Percentiles rank a stretch among this genome's conserved stretches.
Evolutionary conservation across 306 rosid species (phyloP).

Genomic region (Vicia faba): DNA sequence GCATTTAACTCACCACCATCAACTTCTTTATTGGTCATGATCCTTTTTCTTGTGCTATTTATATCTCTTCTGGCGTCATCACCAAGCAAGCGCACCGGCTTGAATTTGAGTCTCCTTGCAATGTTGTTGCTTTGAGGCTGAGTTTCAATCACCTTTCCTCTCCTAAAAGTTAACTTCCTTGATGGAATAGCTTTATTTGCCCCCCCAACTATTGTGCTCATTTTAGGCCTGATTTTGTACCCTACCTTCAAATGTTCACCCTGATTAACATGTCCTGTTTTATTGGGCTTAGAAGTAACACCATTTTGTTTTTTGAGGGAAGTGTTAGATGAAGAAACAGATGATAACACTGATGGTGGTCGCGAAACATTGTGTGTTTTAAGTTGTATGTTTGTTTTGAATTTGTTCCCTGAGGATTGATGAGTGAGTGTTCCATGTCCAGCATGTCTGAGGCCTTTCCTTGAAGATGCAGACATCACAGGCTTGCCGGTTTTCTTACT

Average conservation of each 20-base stretch:
- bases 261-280: conserved; percentile 21
- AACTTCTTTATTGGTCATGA: conserved; percentile 35
- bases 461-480: conserved; percentile 41
- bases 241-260: conserved; percentile 44
- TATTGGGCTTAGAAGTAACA: conserved; percentile 30
- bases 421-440: conserved; percentile 38
- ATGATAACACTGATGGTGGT: conserved; percentile 26
- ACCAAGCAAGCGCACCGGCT: conserved; percentile 45
- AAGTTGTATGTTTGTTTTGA: conserved; percentile 36
- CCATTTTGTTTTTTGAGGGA: conserved; percentile 43
- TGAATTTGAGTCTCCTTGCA: conserved; percentile 74
- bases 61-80: conserved; percentile 47
- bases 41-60: conserved; percentile 34
- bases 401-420: conserved; percentile 34
- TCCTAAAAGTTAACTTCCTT: conserved; percentile 58
- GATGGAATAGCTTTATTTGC: conserved; percentile 46
- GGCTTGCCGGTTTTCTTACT: conserved; percentile 35
- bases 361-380: conserved; percentile 19
- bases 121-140: conserved; percentile 51
- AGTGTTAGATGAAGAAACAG: conserved; percentile 33
- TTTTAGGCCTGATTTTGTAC: conserved; percentile 45
- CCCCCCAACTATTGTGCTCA: conserved; percentile 36
- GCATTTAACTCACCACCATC: conserved; percentile 42
- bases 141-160: conserved; percentile 67
- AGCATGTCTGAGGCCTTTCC: conserved; percentile 45